Evolutionary conservation across 768 basidiomycete species (phyloP).

Genomic region (Termitomyces sp.): DNA sequence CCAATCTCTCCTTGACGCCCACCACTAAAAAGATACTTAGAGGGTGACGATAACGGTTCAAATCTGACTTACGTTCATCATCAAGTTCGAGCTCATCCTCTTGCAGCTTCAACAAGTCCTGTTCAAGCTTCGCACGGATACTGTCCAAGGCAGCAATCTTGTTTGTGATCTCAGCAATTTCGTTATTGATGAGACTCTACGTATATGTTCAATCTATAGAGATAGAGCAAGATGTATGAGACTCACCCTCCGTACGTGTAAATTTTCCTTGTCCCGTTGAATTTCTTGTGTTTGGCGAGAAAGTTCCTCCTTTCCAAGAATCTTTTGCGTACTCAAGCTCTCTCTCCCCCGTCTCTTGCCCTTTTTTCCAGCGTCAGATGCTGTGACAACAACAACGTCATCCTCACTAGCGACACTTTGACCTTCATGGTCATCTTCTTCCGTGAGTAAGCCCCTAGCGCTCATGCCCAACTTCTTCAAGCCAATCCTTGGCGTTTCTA

Average conservation of each 20-base stretch:
- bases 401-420: constrained; percentile 74
- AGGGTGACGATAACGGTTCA: background rate
- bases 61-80: constrained; percentile 72
- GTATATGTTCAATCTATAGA: constrained; percentile 2
- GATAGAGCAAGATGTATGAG: background rate
- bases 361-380: constrained; percentile 35
- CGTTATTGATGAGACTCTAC: constrained; percentile 80
- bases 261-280: constrained; percentile 85
- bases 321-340: constrained; percentile 66
- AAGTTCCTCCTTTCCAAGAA: constrained; percentile 81
- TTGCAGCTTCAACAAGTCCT: constrained; percentile 79
- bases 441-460: constrained; percentile 69
- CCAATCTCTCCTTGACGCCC: constrained; percentile 83
- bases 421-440: constrained; percentile 50
- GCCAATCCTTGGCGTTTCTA: constrained; percentile 73
- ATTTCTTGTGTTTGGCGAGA: constrained; percentile 84
- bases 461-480: constrained; percentile 77
- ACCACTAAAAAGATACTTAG: constrained; percentile 53
- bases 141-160: constrained; percentile 86
- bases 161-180: constrained; percentile 84
- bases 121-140: constrained; percentile 76
- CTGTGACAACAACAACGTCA: constrained; percentile 62
- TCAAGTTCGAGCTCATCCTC: constrained; percentile 98
- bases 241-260: constrained; percentile 83
- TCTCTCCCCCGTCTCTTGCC: constrained; percentile 56